phyloP scores from a whole-genome alignment of 352 stramenopile genomes.

The Globisporangium abappressorium region DNA sequence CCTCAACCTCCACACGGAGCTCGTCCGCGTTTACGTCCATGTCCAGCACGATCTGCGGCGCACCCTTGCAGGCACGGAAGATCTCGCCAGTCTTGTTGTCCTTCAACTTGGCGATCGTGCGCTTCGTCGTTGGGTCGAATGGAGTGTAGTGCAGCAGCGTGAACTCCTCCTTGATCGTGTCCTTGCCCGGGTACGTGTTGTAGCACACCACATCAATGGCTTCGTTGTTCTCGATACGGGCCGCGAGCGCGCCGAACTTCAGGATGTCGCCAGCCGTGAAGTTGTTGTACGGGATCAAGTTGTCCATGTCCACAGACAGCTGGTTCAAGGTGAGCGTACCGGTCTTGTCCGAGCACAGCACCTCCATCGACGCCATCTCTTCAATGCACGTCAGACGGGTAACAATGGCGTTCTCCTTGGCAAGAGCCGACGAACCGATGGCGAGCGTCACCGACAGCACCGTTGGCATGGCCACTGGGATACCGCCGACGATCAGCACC shows the following conservation, averaged over 20 bases:
- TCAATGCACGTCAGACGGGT: slow-evolving; percentile 91
- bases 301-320: slow-evolving; percentile 92
- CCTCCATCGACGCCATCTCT: slow-evolving; percentile 90
- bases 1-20: slow-evolving; percentile 65
- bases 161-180: slow-evolving; percentile 76
- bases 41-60: slow-evolving; percentile 88
- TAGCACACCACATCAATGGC: slow-evolving; percentile 71
- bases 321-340: slow-evolving; percentile 94
- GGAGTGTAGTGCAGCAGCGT: slow-evolving; percentile 78
- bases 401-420: slow-evolving; percentile 92
- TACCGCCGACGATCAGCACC: slow-evolving; percentile 90
- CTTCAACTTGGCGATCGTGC: slow-evolving; percentile 88
- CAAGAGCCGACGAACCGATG: slow-evolving; percentile 87
- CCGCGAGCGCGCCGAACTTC: slow-evolving; percentile 55
- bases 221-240: slow-evolving; percentile 75
- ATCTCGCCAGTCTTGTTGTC: slow-evolving; percentile 77
- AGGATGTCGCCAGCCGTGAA: slow-evolving; percentile 58
- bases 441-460: slow-evolving; percentile 91
- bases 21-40: slow-evolving; percentile 65
- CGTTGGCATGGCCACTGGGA: slow-evolving; percentile 93
- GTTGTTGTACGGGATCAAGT: slow-evolving; percentile 74
- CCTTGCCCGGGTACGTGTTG: slow-evolving; percentile 78
- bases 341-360: slow-evolving; percentile 95
- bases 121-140: slow-evolving; percentile 87
- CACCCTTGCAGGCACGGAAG: slow-evolving; percentile 92